These are phyloP conservation scores for Tilletia walkeri DNA, from an alignment of 1,284 basidiomycete genomes.

Conservation along the genomic window DNA sequence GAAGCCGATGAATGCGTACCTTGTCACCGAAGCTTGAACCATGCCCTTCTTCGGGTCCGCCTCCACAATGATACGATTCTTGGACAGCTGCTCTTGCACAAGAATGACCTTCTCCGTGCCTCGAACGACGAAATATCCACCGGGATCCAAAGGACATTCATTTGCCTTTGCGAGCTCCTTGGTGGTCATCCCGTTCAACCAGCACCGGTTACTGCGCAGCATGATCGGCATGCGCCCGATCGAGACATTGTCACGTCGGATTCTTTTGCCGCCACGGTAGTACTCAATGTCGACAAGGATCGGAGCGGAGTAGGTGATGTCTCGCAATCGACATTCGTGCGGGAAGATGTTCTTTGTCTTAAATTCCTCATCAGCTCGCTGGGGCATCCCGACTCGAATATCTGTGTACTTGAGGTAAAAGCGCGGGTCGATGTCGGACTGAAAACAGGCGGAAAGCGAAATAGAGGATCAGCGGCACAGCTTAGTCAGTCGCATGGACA, in stretches of 20 bases:
- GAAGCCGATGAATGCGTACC: background rate
- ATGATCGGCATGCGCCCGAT: slow-evolving; percentile 96
- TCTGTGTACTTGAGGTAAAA: slow-evolving; percentile 98
- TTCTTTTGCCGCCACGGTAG: slow-evolving; percentile 84
- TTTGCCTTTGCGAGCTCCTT: slow-evolving; percentile 85
- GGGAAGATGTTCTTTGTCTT: slow-evolving; percentile 85
- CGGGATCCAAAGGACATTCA: slow-evolving; percentile 96
- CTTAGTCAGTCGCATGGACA: slow-evolving; percentile 63
- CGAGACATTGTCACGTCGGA: slow-evolving; percentile 77
- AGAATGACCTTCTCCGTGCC: slow-evolving; percentile 99
- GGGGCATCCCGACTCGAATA: slow-evolving; percentile 74
- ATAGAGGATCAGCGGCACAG: background rate
- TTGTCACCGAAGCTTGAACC: slow-evolving; percentile 91
- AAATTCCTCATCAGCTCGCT: slow-evolving; percentile 72
- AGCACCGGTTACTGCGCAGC: slow-evolving; percentile 84
- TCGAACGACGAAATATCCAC: slow-evolving; percentile 98
- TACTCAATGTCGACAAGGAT: slow-evolving; percentile 96
- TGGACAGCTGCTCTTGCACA: slow-evolving; percentile 97
- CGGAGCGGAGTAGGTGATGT: slow-evolving; percentile 91
- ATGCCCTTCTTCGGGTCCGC: slow-evolving; percentile 72
- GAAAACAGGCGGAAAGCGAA: background rate
- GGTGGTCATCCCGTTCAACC: slow-evolving; percentile 75
- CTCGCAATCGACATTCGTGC: slow-evolving; percentile 94
- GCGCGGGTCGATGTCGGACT: slow-evolving; percentile 90
- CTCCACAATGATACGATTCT: slow-evolving; percentile 99